These are phyloP conservation scores for Boletus rubroflammeus DNA, from an alignment of 768 basidiomycete genomes.

Conservation along the genomic window DNA sequence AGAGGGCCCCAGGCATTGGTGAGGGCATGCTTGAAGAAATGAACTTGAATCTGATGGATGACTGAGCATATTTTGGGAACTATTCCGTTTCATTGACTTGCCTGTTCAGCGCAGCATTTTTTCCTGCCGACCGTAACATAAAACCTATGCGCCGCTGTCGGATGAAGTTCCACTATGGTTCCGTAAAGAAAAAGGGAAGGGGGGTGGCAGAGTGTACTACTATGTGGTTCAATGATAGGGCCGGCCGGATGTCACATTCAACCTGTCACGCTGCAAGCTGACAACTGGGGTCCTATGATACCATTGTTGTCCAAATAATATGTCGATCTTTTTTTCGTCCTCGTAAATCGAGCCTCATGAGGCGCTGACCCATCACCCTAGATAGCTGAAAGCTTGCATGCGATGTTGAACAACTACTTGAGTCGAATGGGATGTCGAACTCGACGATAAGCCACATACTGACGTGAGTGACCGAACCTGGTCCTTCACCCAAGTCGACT, in stretches of 20 bases:
- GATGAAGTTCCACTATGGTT: conserved; percentile 2
- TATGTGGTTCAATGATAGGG: too few relatives aligned
- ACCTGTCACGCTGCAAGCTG: conserved; percentile 10
- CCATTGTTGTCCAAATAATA: not conserved
- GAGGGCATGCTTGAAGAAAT: not conserved
- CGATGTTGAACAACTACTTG: not conserved
- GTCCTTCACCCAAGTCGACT: not conserved
- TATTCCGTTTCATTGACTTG: conserved; percentile 7
- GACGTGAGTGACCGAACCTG: conserved; percentile 11
- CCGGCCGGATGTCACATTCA: not conserved
- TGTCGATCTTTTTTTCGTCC: not conserved
- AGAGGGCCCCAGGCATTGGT: not conserved
- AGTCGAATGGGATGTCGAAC: not conserved
- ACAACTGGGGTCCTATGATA: too few relatives aligned
- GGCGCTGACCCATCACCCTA: too few relatives aligned
- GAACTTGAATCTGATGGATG: conserved; percentile 20
- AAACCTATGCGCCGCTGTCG: conserved; percentile 16
- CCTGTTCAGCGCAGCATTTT: conserved; percentile 40
- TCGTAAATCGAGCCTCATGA: too few relatives aligned
- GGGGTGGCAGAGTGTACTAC: not conserved
- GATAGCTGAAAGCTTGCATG: too few relatives aligned
- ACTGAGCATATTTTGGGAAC: not conserved
- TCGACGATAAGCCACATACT: not conserved
- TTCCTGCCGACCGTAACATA: conserved; percentile 40
- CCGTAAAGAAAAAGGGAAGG: conserved; percentile 5